These are phyloP conservation scores for Pugionium dolabratum DNA, from an alignment of 345 rosid genomes.

Conservation along the genomic window DNA sequence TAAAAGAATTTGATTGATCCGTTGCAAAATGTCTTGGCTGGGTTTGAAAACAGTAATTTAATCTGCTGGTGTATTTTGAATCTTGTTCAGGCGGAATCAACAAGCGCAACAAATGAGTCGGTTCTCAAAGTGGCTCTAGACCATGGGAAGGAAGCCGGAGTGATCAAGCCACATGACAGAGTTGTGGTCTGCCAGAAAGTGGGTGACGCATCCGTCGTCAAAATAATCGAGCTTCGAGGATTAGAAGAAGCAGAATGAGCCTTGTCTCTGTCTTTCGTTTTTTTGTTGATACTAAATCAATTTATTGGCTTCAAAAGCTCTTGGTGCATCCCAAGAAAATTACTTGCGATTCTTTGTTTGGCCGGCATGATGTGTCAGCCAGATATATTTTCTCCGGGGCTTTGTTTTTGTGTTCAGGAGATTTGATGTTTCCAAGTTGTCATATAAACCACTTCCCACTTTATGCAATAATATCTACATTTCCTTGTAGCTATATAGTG, in stretches of 20 bases:
- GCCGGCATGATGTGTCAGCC: too few species aligned
- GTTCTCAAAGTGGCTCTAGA: slow-evolving; percentile 84
- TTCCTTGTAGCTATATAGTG: not conserved
- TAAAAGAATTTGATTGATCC: not conserved
- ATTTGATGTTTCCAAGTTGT: slow-evolving; percentile 3
- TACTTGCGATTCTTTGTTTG: not conserved
- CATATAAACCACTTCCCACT: slow-evolving; percentile 6
- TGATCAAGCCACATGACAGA: slow-evolving; percentile 72
- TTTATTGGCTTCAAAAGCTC: slow-evolving; percentile 1
- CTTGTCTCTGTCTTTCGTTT: not conserved
- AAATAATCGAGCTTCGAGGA: slow-evolving; percentile 86
- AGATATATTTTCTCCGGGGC: slow-evolving; percentile 4
- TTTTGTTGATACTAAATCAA: not conserved
- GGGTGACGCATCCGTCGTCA: slow-evolving; percentile 80
- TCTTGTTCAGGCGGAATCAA: slow-evolving; percentile 69
- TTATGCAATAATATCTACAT: not conserved
- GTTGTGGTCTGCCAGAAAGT: slow-evolving; percentile 91
- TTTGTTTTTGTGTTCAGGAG: slow-evolving; percentile 23
- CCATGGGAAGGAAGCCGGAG: slow-evolving; percentile 76
- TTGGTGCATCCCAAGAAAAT: not conserved
- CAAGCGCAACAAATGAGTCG: slow-evolving; percentile 73
- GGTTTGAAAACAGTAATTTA: not conserved
- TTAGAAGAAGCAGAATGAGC: slow-evolving; percentile 32
- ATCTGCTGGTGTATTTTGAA: not conserved
- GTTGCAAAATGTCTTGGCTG: not conserved